Percentiles rank a stretch among this genome's conserved stretches.
Conservation (phyloP, 805 yeast genomes). For the Isabelozyma pseudorhagii region DNA sequence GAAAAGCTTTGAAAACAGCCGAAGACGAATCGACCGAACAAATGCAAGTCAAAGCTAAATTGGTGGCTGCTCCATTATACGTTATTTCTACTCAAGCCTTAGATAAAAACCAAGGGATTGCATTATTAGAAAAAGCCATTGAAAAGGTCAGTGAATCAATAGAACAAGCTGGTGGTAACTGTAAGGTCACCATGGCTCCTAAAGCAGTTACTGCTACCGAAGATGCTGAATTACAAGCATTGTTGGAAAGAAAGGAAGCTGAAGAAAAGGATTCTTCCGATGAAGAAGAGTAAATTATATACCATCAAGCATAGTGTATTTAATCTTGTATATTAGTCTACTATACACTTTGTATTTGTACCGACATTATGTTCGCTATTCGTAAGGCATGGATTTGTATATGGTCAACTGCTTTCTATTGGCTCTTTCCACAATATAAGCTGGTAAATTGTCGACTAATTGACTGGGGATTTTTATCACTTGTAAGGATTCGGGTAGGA, state of each 20-base stretch:
- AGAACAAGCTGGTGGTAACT: conserved; percentile 72
- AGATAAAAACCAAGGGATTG: conserved; percentile 87
- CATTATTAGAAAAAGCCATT: conserved; percentile 74
- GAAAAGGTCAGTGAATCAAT: conserved; percentile 70
- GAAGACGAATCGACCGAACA: conserved; percentile 80
- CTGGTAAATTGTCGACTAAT: conserved; percentile 32
- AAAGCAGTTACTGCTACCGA: conserved; percentile 98
- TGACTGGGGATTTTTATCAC: conserved; percentile 35
- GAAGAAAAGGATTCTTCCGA: conserved; percentile 84
- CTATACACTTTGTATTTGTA: background rate
- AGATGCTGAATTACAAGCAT: conserved; percentile 95
- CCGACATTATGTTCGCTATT: background rate
- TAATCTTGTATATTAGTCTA: conserved; percentile 1
- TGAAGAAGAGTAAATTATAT: conserved; percentile 55
- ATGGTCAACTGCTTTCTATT: conserved; percentile 30
- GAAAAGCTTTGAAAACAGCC: conserved; percentile 81
- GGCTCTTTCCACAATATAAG: conserved; percentile 36
- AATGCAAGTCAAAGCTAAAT: conserved; percentile 86
- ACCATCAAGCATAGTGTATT: background rate
- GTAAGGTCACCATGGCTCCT: conserved; percentile 95
- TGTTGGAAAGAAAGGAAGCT: conserved; percentile 88
- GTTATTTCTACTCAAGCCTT: conserved; percentile 90
- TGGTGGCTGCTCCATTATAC: conserved; percentile 96
- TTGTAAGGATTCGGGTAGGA: conserved; percentile 35
- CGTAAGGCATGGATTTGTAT: conserved; percentile 24